A percentile compares a stretch with the other conserved stretches of the same genome.
Evolutionary conservation across 2,329 filamentous ascomycete genomes (phyloP).

Genomic region (Mycosphaerella arachidis): DNA sequence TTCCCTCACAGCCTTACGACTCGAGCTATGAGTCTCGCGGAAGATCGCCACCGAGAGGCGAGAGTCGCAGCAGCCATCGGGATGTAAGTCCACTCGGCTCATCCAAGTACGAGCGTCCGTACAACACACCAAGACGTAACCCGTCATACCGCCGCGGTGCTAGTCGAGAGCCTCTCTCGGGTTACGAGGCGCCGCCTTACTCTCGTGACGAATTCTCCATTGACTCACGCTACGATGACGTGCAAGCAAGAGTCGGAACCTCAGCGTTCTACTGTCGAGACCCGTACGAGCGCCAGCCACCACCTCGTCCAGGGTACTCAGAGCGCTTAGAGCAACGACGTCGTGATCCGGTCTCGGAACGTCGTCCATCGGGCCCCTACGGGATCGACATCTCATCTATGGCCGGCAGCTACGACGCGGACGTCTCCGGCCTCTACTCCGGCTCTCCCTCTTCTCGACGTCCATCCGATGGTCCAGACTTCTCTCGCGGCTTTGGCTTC

Average conservation of each 20-base stretch:
- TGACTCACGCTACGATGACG: background rate
- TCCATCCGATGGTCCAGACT: background rate
- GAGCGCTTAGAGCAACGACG: background rate
- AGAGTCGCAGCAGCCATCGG: background rate
- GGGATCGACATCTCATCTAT: background rate
- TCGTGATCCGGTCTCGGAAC: background rate
- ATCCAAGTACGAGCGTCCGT: background rate
- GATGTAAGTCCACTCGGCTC: background rate
- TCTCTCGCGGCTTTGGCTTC: background rate
- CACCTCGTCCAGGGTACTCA: background rate
- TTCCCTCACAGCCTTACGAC: background rate
- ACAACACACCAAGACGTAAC: background rate
- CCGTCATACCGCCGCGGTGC: background rate
- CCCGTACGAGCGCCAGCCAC: background rate
- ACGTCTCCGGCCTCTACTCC: background rate
- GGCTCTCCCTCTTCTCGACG: background rate
- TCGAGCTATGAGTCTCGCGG: background rate
- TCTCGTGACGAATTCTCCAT: background rate
- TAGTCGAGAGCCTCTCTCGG: background rate
- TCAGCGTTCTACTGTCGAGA: background rate
- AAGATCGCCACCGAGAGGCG: background rate
- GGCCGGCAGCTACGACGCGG: background rate
- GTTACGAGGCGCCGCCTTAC: background rate
- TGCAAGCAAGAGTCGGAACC: background rate
- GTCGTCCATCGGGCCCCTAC: background rate